phyloP scores from a whole-genome alignment of 2,329 filamentous ascomycete genomes.

The Ceratocystis eucalypticola region DNA sequence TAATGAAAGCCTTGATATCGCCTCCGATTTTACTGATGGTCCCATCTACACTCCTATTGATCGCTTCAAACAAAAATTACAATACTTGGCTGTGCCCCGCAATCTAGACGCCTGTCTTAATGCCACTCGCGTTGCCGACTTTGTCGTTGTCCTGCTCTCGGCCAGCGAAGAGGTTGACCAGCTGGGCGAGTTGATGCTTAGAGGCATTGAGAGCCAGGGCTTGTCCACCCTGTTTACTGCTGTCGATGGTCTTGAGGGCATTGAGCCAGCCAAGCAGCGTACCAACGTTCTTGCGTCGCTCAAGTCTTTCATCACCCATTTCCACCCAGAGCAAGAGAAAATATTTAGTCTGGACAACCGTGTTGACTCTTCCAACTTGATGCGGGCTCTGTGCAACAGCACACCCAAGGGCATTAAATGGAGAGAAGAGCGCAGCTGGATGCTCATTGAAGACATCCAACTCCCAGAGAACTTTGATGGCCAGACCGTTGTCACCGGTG shows the following conservation, averaged over 20 bases:
- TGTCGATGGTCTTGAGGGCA: slow-evolving; percentile 62
- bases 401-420: slow-evolving; percentile 89
- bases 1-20: slow-evolving; percentile 68
- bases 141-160: slow-evolving; percentile 75
- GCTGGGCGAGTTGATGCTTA: slow-evolving; percentile 70
- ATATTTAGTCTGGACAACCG: slow-evolving; percentile 76
- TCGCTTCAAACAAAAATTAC: slow-evolving; percentile 86
- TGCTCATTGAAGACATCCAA: slow-evolving; percentile 71
- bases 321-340: slow-evolving; percentile 85
- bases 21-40: slow-evolving; percentile 46
- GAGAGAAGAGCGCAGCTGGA: slow-evolving; percentile 92
- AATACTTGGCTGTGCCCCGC: slow-evolving; percentile 63
- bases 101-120: slow-evolving; percentile 70
- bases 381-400: slow-evolving; percentile 80
- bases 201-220: slow-evolving; percentile 83
- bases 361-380: slow-evolving; percentile 81
- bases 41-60: slow-evolving; percentile 56
- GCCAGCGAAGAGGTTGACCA: slow-evolving; percentile 72
- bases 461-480: slow-evolving; percentile 50
- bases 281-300: slow-evolving; percentile 66
- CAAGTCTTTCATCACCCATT: slow-evolving; percentile 86
- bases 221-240: slow-evolving; percentile 83
- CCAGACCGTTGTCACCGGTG: slow-evolving; percentile 66
- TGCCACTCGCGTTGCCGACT: slow-evolving; percentile 78
- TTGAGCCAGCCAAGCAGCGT: slow-evolving; percentile 68